Percentiles rank a stretch among this genome's conserved stretches.
Conservation (phyloP, 768 basidiomycete genomes). For the Leccinum variicolor region DNA sequence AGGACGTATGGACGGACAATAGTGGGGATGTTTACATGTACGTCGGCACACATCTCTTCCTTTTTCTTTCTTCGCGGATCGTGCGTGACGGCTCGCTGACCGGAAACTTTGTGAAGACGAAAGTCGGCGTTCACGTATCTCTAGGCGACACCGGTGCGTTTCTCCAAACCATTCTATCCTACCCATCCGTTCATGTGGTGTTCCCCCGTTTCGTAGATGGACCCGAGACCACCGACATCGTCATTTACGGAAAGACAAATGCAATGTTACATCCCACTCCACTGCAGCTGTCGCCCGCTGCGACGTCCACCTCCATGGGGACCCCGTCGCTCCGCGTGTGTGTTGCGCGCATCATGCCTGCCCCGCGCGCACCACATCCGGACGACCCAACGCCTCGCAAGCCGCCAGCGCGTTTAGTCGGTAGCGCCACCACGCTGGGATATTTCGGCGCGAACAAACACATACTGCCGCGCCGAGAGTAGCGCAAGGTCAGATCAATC, state of each 20-base stretch:
- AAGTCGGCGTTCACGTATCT: slow-evolving; percentile 61
- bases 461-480: slow-evolving; percentile 15
- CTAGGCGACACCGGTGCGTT: slow-evolving; percentile 61
- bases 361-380: slow-evolving; percentile 51
- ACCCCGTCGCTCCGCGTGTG: slow-evolving; percentile 35
- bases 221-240: slow-evolving; percentile 65
- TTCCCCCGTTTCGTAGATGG: slow-evolving; percentile 42
- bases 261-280: slow-evolving; percentile 9
- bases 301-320: slow-evolving; percentile 19
- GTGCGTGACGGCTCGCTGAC: no score
- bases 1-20: slow-evolving; percentile 59
- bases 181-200: neutral
- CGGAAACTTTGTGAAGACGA: slow-evolving; percentile 30
- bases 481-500: slow-evolving; percentile 10
- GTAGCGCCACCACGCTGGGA: slow-evolving; percentile 1
- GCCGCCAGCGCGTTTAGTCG: slow-evolving; percentile 43
- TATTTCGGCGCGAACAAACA: slow-evolving; percentile 21
- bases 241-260: slow-evolving; percentile 46
- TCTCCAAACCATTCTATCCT: neutral
- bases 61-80: no score
- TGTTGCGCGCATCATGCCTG: slow-evolving; percentile 56
- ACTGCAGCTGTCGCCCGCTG: slow-evolving; percentile 7
- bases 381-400: slow-evolving; percentile 78
- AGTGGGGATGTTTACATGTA: slow-evolving; percentile 46
- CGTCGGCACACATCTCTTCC: slow-evolving; percentile 25